phyloP scores from a whole-genome alignment of 345 rosid genomes.

The Moricandia moricandioides region DNA sequence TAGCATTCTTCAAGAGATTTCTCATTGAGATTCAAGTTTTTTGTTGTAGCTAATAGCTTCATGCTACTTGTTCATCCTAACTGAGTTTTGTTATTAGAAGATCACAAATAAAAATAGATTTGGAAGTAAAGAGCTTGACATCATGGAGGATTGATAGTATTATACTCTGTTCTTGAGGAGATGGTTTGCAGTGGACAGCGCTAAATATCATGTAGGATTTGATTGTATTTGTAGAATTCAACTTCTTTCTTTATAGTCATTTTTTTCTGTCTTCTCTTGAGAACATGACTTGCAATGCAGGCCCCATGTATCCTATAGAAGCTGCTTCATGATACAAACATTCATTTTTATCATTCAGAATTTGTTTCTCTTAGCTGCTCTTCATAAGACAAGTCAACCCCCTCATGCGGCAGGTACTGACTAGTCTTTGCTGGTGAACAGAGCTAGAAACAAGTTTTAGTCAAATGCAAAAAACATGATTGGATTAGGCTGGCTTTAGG shows the following conservation, averaged over 20 bases:
- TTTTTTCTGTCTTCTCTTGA: neutral
- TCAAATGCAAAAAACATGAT: neutral
- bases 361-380: conserved; percentile 9
- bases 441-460: neutral
- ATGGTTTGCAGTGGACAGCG: neutral
- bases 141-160: neutral
- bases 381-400: neutral
- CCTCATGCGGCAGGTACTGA: neutral
- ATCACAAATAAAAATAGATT: neutral
- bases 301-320: neutral
- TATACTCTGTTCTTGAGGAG: neutral
- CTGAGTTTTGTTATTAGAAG: neutral
- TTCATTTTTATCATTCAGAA: neutral
- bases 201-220: neutral
- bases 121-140: neutral
- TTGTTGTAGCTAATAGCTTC: conserved; percentile 6
- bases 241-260: neutral
- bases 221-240: neutral
- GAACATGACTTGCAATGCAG: neutral
- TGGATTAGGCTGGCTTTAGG: conserved; percentile 2
- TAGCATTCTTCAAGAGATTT: neutral
- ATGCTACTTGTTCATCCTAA: conserved; percentile 7
- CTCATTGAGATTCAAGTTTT: neutral
- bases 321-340: neutral
- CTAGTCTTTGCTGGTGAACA: neutral